A percentile compares a stretch with the other conserved stretches of the same genome.
phyloP scores from a whole-genome alignment of 306 rosid genomes.

The barrel medic (Medicago truncatula) region MtrunA17r5.0-ANR NC_053042.1:28702501-28703000 shows the following conservation, averaged over 20 bases:
- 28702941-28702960: no score
- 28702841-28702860: slow-evolving; percentile 74
- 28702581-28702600: slow-evolving; percentile 88
- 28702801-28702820: slow-evolving; percentile 84
- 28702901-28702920: no score
- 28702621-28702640: slow-evolving; percentile 91
- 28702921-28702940: no score
- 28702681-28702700: slow-evolving; percentile 21
- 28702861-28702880: slow-evolving; percentile 37
- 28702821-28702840: slow-evolving; percentile 87
- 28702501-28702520: slow-evolving; percentile 92
- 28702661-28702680: slow-evolving; percentile 72
- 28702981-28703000: no score
- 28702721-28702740: slow-evolving; percentile 6
- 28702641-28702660: slow-evolving; percentile 84
- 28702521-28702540: slow-evolving; percentile 73
- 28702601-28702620: slow-evolving; percentile 71
- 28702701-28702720: slow-evolving; percentile 2
- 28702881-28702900: no score
- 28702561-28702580: slow-evolving; percentile 89
- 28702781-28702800: slow-evolving; percentile 73
- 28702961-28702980: no score
- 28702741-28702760: slow-evolving; percentile 23
- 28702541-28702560: slow-evolving; percentile 78
- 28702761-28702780: slow-evolving; percentile 85